phyloP scores from a whole-genome alignment of 805 yeast species.

The Lipomyces orientalis region DNA sequence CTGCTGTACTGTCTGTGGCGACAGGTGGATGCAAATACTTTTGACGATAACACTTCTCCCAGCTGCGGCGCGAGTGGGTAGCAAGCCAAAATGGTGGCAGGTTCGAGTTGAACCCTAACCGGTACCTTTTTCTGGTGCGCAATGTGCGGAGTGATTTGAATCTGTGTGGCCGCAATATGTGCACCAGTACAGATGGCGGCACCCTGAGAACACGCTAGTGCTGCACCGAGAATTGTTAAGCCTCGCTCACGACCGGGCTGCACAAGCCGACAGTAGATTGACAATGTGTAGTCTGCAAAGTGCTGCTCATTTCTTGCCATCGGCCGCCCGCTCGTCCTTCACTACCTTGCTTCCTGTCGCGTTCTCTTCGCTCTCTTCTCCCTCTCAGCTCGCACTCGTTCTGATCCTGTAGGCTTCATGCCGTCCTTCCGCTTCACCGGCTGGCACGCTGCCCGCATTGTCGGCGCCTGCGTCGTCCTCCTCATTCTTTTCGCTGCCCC shows the following conservation, averaged over 20 bases:
- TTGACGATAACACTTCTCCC: too few species aligned
- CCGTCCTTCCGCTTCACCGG: slow-evolving; percentile 10
- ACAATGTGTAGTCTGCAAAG: background rate
- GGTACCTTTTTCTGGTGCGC: background rate
- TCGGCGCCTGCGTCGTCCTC: slow-evolving; percentile 19
- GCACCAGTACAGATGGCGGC: background rate
- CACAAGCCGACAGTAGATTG: background rate
- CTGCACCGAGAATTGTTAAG: background rate
- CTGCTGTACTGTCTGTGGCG: too few species aligned
- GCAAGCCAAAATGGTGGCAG: too few species aligned
- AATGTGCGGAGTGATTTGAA: too few species aligned
- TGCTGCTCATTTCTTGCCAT: background rate
- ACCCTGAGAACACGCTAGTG: background rate
- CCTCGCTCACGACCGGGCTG: background rate
- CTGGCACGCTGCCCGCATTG: slow-evolving; percentile 16
- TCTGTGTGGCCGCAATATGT: too few species aligned
- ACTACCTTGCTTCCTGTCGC: background rate
- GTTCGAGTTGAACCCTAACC: background rate
- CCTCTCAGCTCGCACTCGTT: background rate
- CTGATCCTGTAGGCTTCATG: background rate
- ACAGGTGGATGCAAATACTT: too few species aligned
- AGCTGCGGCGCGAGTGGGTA: too few species aligned
- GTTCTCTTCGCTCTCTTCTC: background rate
- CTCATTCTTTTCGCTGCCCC: slow-evolving; percentile 11
- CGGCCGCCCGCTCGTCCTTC: background rate